phyloP scores from a whole-genome alignment of 140 eudicot genomes.

The Anethum foeniculum region DNA sequence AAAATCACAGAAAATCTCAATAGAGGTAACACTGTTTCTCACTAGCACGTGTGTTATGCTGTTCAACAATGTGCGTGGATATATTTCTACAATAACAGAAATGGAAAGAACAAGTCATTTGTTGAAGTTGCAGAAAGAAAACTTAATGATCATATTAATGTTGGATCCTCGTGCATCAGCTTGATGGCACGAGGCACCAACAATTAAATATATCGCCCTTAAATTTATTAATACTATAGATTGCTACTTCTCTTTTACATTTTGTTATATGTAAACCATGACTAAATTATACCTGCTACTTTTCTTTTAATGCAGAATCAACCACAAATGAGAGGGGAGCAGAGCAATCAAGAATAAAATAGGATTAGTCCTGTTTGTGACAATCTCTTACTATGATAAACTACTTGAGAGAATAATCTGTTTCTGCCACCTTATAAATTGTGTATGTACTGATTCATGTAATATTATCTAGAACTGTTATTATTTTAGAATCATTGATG shows the following conservation, averaged over 20 bases:
- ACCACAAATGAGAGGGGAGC: neutral
- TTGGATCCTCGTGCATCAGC: neutral
- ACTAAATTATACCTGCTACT: neutral
- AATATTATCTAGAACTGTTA: neutral
- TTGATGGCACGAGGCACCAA: neutral
- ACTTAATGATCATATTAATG: neutral
- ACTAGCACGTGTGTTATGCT: neutral
- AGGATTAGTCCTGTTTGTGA: neutral
- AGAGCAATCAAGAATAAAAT: neutral
- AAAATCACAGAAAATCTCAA: neutral
- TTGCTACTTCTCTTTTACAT: neutral
- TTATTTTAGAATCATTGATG: neutral
- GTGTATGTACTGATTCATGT: neutral
- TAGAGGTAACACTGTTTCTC: neutral
- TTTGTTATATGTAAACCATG: neutral
- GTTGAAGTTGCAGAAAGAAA: neutral
- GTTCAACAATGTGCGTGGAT: neutral
- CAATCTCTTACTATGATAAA: neutral
- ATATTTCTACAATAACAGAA: neutral
- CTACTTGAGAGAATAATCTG: neutral
- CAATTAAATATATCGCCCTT: neutral
- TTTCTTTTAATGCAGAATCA: neutral
- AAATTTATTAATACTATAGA: neutral
- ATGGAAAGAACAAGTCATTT: neutral
- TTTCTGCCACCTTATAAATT: neutral